phyloP scores from a whole-genome alignment of 1,139 yeast genomes.

The Lodderomyces orthopsilosis region DNA sequence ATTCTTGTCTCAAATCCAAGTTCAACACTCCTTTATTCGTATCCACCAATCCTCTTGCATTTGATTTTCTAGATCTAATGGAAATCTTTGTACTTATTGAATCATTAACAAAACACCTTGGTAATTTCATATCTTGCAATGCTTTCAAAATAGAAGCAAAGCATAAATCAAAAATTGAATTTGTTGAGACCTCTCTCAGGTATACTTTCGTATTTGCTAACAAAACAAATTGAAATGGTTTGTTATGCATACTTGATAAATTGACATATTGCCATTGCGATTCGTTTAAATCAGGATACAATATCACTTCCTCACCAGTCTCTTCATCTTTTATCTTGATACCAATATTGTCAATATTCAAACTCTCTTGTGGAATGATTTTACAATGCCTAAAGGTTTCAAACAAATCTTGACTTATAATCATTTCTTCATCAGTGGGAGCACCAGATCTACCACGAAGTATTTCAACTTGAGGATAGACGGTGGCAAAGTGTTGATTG shows the following conservation, averaged over 20 bases:
- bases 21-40: slow-evolving; percentile 35
- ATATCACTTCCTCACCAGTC: slow-evolving; percentile 22
- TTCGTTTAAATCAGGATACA: slow-evolving; percentile 39
- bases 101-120: slow-evolving; percentile 57
- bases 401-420: slow-evolving; percentile 64
- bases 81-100: slow-evolving; percentile 47
- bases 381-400: slow-evolving; percentile 58
- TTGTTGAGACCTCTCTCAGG: slow-evolving; percentile 45
- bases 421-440: slow-evolving; percentile 91
- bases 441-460: slow-evolving; percentile 75
- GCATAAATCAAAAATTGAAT: slow-evolving; percentile 77
- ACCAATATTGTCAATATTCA: slow-evolving; percentile 49
- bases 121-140: slow-evolving; percentile 57
- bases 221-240: slow-evolving; percentile 59
- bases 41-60: slow-evolving; percentile 41
- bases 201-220: slow-evolving; percentile 76
- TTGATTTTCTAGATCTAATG: slow-evolving; percentile 42
- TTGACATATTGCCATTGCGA: slow-evolving; percentile 18
- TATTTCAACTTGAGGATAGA: slow-evolving; percentile 80
- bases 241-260: slow-evolving; percentile 18
- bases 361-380: slow-evolving; percentile 43
- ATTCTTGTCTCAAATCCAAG: slow-evolving; percentile 26
- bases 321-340: slow-evolving; percentile 41
- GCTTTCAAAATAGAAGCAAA: slow-evolving; percentile 71
- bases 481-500: slow-evolving; percentile 35